Base-by-base conservation (phyloP, 352 stramenopile species). In the Pythium phragmiticola region DNA sequence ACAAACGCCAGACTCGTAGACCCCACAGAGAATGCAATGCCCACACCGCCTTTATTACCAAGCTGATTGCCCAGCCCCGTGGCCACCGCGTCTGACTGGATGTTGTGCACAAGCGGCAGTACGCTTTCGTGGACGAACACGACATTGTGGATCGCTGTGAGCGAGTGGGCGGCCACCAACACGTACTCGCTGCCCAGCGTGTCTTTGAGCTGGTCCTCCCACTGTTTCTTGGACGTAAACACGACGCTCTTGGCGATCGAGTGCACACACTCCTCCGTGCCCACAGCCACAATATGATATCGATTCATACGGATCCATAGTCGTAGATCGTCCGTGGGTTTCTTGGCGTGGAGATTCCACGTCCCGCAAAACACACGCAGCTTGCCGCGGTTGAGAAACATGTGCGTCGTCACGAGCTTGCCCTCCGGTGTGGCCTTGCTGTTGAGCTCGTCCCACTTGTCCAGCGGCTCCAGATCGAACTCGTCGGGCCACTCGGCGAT, bases 11-110 rank as follows among this genome's bases (percentile, higher is more conserved):
- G 94, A 54, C 75, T 87, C 5, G 90, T 97, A 28, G 63, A 37
- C 1, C 77, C 90, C 2, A 98, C 61, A 0, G 51, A 77, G 57
- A 98, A 82, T 21, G 92, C 92, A 12, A 97, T 85, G 21, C 87
- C 92, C 19, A 98, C 94, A n/a, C 90, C 94, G 54, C 84, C 96
- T 69, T 99, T 98, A 72, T 99, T 99, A 45, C 96, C 92, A 19
- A 99, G 78, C 11, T 98, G 86, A 61, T 98, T 98, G 0, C 91
- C 94, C 34, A 98, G 80, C 0, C 95, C 95, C 28, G 94, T 98
- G 0, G 95, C 90, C 6, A 98, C 91, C 37, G 86, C 86, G 50
- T 97, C 80, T 13, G 87, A 89, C 63, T 97, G 82, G 36, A 99
- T 81, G 36, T 97, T 82, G 21, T 83, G 77, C 8, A 98, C 66